phyloP scores from a whole-genome alignment of 23 red algal genomes.

The Gracilaria domingensis region DNA sequence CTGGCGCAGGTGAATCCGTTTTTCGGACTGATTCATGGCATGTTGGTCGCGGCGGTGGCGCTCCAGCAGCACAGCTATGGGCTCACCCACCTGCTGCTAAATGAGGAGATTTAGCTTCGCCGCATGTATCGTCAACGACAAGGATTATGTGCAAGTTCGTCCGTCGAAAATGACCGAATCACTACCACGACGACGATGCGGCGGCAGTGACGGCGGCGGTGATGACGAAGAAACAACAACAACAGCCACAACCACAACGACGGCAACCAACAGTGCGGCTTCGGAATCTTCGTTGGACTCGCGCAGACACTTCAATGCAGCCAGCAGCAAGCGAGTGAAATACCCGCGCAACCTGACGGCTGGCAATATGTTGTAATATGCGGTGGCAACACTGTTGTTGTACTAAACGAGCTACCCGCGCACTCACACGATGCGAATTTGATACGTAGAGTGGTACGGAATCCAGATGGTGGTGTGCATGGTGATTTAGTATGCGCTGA shows the following conservation, averaged over 20 bases:
- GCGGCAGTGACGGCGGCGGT: too few relatives aligned
- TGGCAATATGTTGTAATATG: constrained; percentile 77
- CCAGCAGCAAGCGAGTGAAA: too few relatives aligned
- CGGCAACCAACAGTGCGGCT: background rate
- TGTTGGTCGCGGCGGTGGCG: constrained; percentile 58
- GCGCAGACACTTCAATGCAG: too few relatives aligned
- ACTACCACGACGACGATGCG: too few relatives aligned
- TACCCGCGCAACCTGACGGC: constrained; percentile 87
- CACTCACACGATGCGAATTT: constrained; percentile 52
- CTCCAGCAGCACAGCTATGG: constrained; percentile 88
- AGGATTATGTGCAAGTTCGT: background rate
- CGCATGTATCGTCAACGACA: constrained; percentile 12
- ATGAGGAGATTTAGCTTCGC: constrained; percentile 63
- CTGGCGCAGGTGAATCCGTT: constrained; percentile 57
- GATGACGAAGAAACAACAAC: background rate
- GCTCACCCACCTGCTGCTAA: constrained; percentile 75
- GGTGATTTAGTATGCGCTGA: constrained; percentile 62
- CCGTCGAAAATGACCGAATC: background rate
- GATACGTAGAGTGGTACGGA: constrained; percentile 68
- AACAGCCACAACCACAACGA: background rate
- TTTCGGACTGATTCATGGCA: constrained; percentile 74
- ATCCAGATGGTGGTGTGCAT: too few relatives aligned
- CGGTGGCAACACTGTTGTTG: constrained; percentile 82
- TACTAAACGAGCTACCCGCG: constrained; percentile 93
- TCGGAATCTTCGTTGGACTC: too few relatives aligned